phyloP scores from a whole-genome alignment of 2,329 filamentous ascomycete genomes.

The Penicillium palitans region DNA sequence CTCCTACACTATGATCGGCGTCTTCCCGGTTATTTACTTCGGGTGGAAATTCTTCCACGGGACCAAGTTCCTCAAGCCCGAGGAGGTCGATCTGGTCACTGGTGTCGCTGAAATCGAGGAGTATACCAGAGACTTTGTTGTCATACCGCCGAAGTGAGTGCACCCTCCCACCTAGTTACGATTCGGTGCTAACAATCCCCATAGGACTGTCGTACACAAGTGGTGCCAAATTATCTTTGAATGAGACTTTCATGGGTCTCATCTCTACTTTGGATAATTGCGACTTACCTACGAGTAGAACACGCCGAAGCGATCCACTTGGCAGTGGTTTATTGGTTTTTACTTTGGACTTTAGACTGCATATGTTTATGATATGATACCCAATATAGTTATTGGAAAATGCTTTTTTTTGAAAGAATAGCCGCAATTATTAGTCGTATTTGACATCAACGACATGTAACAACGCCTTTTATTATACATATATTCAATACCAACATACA shows the following conservation, averaged over 20 bases:
- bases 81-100: constrained; percentile 63
- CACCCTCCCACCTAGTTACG: neutral
- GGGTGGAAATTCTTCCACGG: constrained; percentile 71
- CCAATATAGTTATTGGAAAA: neutral
- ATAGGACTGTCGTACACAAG: constrained; percentile 30
- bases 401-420: neutral
- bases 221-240: constrained; percentile 25
- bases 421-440: neutral
- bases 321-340: neutral
- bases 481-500: neutral
- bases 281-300: neutral
- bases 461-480: neutral
- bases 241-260: constrained; percentile 1
- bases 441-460: neutral
- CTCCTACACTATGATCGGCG: constrained; percentile 71
- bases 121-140: constrained; percentile 63
- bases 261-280: neutral
- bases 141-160: constrained; percentile 54
- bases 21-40: constrained; percentile 68
- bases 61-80: constrained; percentile 57
- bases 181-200: constrained; percentile 5
- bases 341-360: neutral
- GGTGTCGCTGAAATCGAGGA: constrained; percentile 68
- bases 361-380: constrained; percentile 5
- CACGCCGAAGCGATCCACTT: neutral